A percentile compares a stretch with the other conserved stretches of the same genome.
Evolutionary conservation across 1,139 yeast genomes (phyloP).

Genomic region (Pichia sp.): DNA sequence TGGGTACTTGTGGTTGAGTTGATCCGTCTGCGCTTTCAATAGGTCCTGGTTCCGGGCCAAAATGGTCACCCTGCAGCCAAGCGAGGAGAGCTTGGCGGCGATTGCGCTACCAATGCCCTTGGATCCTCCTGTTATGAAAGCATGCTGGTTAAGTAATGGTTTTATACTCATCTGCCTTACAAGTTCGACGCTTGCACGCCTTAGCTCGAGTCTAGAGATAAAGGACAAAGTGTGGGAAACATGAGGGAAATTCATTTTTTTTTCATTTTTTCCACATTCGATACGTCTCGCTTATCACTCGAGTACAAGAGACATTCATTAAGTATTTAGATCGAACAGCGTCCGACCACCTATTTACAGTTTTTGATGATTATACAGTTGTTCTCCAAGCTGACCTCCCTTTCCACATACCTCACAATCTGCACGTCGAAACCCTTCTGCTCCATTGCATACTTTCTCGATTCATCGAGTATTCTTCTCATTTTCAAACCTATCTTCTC

Average conservation of each 20-base stretch:
- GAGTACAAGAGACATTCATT: no score
- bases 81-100: conserved; percentile 49
- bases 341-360: background rate
- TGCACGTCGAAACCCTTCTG: conserved; percentile 39
- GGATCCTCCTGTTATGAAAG: conserved; percentile 81
- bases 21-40: conserved; percentile 35
- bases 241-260: background rate
- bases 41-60: conserved; percentile 49
- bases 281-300: no score
- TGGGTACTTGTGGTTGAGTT: conserved; percentile 35
- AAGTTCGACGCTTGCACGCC: background rate
- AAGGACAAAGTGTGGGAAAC: no score
- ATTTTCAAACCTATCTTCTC: conserved; percentile 60
- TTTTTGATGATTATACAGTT: conserved; percentile 46
- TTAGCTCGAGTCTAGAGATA: no score
- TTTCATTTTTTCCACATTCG: no score
- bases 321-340: no score
- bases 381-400: conserved; percentile 64
- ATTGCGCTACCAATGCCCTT: conserved; percentile 76
- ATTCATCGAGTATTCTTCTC: conserved; percentile 64
- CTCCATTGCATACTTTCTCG: conserved; percentile 47
- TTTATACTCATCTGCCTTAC: background rate
- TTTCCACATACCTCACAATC: conserved; percentile 56
- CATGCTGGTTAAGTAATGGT: conserved; percentile 31
- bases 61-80: conserved; percentile 61